These are phyloP conservation scores for Epichloe typhina DNA, from an alignment of 2,329 filamentous ascomycete species.

Conservation along the genomic window DNA sequence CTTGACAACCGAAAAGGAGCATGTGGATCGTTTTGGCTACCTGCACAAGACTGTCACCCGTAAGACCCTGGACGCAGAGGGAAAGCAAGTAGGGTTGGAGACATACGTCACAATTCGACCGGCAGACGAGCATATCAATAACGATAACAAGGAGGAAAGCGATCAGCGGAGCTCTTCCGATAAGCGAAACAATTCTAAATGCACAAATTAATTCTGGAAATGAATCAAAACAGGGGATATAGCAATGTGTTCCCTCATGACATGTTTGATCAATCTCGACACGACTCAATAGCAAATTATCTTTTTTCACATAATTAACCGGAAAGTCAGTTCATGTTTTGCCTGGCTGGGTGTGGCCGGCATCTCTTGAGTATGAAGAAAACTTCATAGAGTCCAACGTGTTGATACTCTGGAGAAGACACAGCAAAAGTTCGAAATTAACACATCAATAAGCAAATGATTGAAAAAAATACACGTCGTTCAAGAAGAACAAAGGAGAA, in stretches of 20 bases:
- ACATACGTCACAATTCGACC: conserved; percentile 22
- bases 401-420: too few species aligned
- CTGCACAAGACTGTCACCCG: conserved; percentile 28
- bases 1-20: conserved; percentile 24
- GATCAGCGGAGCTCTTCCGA: neutral
- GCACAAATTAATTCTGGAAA: conserved; percentile 29
- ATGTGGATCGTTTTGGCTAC: conserved; percentile 30
- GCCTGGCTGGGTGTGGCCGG: too few species aligned
- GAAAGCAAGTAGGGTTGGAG: conserved; percentile 26
- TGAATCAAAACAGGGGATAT: conserved; percentile 8
- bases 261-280: neutral
- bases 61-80: conserved; percentile 27
- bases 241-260: neutral
- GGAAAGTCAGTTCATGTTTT: too few species aligned
- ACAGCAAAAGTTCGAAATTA: too few species aligned
- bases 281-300: too few species aligned
- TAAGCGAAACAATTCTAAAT: conserved; percentile 10
- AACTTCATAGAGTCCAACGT: too few species aligned
- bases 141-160: conserved; percentile 5
- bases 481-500: too few species aligned
- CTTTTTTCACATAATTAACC: too few species aligned
- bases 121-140: conserved; percentile 12
- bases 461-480: too few species aligned
- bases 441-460: too few species aligned
- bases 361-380: too few species aligned